phyloP scores from a whole-genome alignment of 1,139 yeast species.

The Maudiozyma humilis region DNA sequence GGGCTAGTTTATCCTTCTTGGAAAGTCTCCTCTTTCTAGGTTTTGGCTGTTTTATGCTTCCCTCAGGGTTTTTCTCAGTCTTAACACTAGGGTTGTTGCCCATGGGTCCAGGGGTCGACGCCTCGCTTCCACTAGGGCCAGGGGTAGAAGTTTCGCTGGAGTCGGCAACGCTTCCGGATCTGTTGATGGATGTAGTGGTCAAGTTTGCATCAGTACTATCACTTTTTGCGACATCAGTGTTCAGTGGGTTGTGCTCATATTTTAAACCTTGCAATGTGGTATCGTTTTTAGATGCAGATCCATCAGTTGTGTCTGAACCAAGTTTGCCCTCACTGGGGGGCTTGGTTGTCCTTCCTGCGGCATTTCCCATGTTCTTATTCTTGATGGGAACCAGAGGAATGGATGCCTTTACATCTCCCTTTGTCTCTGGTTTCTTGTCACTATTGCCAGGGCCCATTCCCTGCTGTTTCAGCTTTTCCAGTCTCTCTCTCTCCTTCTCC shows the following conservation, averaged over 20 bases:
- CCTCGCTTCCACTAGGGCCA: neutral
- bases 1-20: constrained; percentile 13
- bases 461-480: neutral
- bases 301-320: too few species aligned
- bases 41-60: constrained; percentile 5
- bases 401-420: neutral
- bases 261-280: too few species aligned
- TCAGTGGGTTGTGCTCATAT: too few species aligned
- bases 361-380: neutral
- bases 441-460: neutral
- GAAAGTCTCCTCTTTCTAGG: constrained; percentile 15
- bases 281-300: too few species aligned
- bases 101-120: neutral
- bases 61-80: neutral
- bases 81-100: neutral
- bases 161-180: too few species aligned
- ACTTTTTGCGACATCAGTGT: too few species aligned
- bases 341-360: too few species aligned
- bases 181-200: too few species aligned
- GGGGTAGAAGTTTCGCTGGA: neutral
- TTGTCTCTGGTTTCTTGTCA: neutral
- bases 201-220: too few species aligned
- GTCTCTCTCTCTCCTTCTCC: neutral
- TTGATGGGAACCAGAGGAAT: neutral
- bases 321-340: too few species aligned